phyloP scores from a whole-genome alignment of 805 yeast genomes.

The Candida ascalaphidarum region DNA sequence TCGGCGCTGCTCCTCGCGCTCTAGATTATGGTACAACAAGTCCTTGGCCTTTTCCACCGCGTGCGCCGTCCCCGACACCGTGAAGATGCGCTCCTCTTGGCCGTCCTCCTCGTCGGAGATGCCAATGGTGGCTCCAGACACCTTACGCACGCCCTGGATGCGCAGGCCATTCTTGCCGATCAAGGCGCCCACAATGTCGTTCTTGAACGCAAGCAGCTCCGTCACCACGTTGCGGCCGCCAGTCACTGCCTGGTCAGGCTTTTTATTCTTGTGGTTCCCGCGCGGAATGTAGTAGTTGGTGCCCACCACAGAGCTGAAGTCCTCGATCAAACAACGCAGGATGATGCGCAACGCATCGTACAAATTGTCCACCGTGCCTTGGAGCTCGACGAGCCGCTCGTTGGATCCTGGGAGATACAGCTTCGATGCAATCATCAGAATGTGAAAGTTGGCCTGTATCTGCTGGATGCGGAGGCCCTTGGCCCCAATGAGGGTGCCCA shows the following conservation, averaged over 20 bases:
- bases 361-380: conserved; percentile 64
- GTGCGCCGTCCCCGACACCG: conserved; percentile 52
- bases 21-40: conserved; percentile 50
- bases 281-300: conserved; percentile 57
- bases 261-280: conserved; percentile 7
- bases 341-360: conserved; percentile 49
- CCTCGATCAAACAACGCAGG: conserved; percentile 67
- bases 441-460: conserved; percentile 58
- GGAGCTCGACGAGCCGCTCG: conserved; percentile 81
- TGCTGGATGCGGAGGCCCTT: conserved; percentile 75
- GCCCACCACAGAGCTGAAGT: conserved; percentile 57
- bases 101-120: conserved; percentile 65
- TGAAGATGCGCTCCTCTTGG: conserved; percentile 58
- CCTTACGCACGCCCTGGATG: conserved; percentile 77
- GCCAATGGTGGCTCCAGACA: conserved; percentile 69
- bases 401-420: conserved; percentile 74
- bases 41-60: conserved; percentile 52
- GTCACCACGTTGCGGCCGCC: conserved; percentile 7
- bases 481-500: conserved; percentile 84
- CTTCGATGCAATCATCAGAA: conserved; percentile 82
- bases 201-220: conserved; percentile 53
- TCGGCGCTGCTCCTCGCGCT: conserved; percentile 47
- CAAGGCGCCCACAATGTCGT: conserved; percentile 80
- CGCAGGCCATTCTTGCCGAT: conserved; percentile 82
- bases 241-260: neutral